These are phyloP conservation scores for Inga oerstediana DNA, from an alignment of 306 rosid species.

Conservation along the genomic window DNA sequence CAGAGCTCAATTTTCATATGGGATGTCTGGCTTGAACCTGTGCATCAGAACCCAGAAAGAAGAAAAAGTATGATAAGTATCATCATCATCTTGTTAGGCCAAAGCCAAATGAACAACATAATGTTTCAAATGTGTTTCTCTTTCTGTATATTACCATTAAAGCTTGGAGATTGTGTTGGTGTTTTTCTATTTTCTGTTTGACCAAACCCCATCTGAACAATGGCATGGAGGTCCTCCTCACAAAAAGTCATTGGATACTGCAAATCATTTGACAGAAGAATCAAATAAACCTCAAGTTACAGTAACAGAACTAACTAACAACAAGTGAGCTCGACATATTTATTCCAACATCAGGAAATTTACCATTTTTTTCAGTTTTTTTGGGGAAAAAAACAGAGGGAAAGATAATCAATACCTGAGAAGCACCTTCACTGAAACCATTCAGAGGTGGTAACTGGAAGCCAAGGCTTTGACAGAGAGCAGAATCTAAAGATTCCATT, in stretches of 20 bases:
- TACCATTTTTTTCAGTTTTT: not conserved
- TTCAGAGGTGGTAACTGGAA: slow-evolving; percentile 63
- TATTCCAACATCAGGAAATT: not conserved
- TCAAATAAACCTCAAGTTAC: slow-evolving; percentile 22
- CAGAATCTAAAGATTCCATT: slow-evolving; percentile 67
- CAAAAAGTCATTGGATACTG: slow-evolving; percentile 70
- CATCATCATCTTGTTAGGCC: slow-evolving; percentile 15
- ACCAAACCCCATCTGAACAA: slow-evolving; percentile 89
- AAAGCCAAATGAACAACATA: slow-evolving; percentile 27
- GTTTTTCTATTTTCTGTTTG: slow-evolving; percentile 57
- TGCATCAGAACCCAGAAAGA: slow-evolving; percentile 35
- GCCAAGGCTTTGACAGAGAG: slow-evolving; percentile 59
- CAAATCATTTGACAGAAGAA: slow-evolving; percentile 12
- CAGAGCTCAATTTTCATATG: slow-evolving; percentile 51
- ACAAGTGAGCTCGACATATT: not conserved
- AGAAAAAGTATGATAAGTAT: not conserved
- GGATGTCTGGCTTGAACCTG: slow-evolving; percentile 74
- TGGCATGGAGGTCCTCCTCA: slow-evolving; percentile 80
- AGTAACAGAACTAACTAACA: not conserved
- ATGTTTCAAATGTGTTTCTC: not conserved
- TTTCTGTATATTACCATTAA: slow-evolving; percentile 57
- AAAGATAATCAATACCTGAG: slow-evolving; percentile 56
- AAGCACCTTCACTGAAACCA: slow-evolving; percentile 38
- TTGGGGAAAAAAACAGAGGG: not conserved
- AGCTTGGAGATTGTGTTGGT: slow-evolving; percentile 51